These are phyloP conservation scores for Trypanosoma theileri DNA, from an alignment of 208 protist genomes.

Conservation along the genomic window DNA sequence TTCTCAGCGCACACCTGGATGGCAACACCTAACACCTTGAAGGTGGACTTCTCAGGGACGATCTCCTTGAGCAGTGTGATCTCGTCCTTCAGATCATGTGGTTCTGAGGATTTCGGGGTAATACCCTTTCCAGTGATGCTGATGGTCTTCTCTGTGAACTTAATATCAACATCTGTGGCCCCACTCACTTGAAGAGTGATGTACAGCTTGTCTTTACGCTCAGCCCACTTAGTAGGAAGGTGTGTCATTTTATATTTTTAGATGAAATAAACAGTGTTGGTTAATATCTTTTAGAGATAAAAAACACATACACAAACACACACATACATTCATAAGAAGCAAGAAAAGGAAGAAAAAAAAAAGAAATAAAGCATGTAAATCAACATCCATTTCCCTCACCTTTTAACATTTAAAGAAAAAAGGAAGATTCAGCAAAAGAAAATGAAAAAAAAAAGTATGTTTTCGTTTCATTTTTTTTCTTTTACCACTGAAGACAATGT, in stretches of 20 bases:
- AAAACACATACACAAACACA: slow-evolving; percentile 7
- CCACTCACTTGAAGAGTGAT: slow-evolving; percentile 81
- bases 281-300: background rate
- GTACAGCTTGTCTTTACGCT: slow-evolving; percentile 86
- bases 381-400: too few species aligned
- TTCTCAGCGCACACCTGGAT: slow-evolving; percentile 90
- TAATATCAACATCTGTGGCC: slow-evolving; percentile 70
- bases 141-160: slow-evolving; percentile 81
- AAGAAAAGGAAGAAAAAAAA: background rate
- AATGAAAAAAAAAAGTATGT: slow-evolving; percentile 8
- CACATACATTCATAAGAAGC: background rate
- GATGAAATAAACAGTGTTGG: background rate
- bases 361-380: background rate
- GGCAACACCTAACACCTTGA: slow-evolving; percentile 83
- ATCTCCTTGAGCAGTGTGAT: slow-evolving; percentile 84
- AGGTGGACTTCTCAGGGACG: slow-evolving; percentile 70
- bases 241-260: slow-evolving; percentile 55
- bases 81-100: slow-evolving; percentile 62
- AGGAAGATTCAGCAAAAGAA: background rate
- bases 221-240: slow-evolving; percentile 89
- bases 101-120: slow-evolving; percentile 58
- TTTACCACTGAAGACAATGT: background rate
- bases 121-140: slow-evolving; percentile 72
- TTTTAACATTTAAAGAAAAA: background rate
- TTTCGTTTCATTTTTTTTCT: background rate